Percentiles rank a stretch among this genome's conserved stretches.
Evolutionary conservation across 495 filamentous ascomycete genomes (phyloP).

Genomic region (Gamarada debralockiae): DNA sequence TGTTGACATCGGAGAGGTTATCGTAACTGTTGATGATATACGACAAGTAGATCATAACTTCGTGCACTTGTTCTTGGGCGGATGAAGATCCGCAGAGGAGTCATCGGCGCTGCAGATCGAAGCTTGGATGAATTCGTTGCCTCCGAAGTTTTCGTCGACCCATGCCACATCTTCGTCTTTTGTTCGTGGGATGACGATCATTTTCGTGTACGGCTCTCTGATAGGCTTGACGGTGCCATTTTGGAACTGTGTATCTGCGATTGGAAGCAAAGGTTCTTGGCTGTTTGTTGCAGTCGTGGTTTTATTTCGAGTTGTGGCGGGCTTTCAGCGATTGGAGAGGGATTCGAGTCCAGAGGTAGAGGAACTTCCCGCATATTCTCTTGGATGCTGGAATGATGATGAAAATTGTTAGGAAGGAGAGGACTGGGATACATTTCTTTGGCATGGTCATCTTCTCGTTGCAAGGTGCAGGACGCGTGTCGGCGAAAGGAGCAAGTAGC

Average conservation of each 20-base stretch:
- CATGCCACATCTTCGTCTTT: constrained; percentile 51
- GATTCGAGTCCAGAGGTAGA: neutral
- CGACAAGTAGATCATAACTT: constrained; percentile 61
- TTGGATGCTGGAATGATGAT: constrained; percentile 6
- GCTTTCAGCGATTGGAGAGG: neutral
- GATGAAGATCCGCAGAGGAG: constrained; percentile 30
- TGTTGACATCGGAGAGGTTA: constrained; percentile 49
- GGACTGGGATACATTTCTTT: constrained; percentile 9
- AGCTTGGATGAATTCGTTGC: constrained; percentile 13
- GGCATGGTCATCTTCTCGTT: constrained; percentile 10
- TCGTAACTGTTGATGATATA: constrained; percentile 65
- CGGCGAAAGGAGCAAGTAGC: no score
- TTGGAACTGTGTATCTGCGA: neutral
- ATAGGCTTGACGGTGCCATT: constrained; percentile 39
- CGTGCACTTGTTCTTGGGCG: constrained; percentile 53
- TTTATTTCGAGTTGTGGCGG: neutral
- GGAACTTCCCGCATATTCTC: neutral
- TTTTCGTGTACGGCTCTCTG: constrained; percentile 45
- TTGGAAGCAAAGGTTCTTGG: neutral
- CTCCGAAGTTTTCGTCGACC: constrained; percentile 39
- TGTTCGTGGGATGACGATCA: constrained; percentile 53
- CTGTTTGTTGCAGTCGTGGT: neutral
- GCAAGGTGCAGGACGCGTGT: no score
- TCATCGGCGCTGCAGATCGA: constrained; percentile 46
- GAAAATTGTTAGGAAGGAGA: constrained; percentile 5